These are phyloP conservation scores for Cucumis sativus DNA, from an alignment of 306 rosid genomes.

Conservation along the genomic window Cucumber_9930_V3 NC_026655.2:19867501-19868000, in stretches of 20 bases:
- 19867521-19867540: too few species aligned
- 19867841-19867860: constrained; percentile 62
- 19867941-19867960: background rate
- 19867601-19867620: background rate
- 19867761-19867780: constrained; percentile 10
- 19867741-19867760: constrained; percentile 44
- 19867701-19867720: constrained; percentile 3
- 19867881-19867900: constrained; percentile 14
- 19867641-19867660: background rate
- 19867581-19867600: background rate
- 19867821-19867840: constrained; percentile 18
- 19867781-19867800: constrained; percentile 60
- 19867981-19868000: background rate
- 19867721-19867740: constrained; percentile 19
- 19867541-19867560: too few species aligned
- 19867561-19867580: too few species aligned
- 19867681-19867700: constrained; percentile 37
- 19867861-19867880: constrained; percentile 45
- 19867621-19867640: background rate
- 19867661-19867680: background rate
- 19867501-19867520: too few species aligned
- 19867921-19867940: background rate
- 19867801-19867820: constrained; percentile 41
- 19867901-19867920: background rate
- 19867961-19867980: constrained; percentile 5